phyloP scores from a whole-genome alignment of 2,329 filamentous ascomycete species.

The Parastagonospora avenae region DNA sequence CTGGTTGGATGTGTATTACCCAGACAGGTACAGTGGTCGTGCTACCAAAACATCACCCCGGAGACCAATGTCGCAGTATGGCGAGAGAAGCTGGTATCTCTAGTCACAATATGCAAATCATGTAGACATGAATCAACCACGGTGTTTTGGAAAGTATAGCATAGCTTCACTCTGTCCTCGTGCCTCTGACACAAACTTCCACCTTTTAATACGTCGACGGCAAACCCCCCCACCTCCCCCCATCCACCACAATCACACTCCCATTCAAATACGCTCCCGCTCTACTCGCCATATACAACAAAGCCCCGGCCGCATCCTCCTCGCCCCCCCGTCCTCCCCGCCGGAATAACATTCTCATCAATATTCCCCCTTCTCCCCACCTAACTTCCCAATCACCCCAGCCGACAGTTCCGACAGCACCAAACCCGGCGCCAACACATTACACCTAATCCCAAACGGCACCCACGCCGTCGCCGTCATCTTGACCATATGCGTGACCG shows the following conservation, averaged over 20 bases:
- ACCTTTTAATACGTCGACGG: constrained; percentile 58
- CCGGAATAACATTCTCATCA: constrained; percentile 46
- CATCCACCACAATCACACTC: constrained; percentile 65
- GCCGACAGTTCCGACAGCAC: constrained; percentile 26
- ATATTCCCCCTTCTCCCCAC: background rate
- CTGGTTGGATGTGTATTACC: too few species aligned
- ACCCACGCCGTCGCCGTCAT: constrained; percentile 52
- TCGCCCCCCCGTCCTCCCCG: constrained; percentile 65
- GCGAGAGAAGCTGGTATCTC: too few species aligned
- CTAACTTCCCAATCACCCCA: constrained; percentile 10
- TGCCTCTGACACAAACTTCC: constrained; percentile 11
- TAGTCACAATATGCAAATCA: too few species aligned
- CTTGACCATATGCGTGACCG: constrained; percentile 56
- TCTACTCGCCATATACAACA: constrained; percentile 68
- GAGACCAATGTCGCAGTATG: too few species aligned
- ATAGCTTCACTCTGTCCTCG: too few species aligned
- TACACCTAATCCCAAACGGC: constrained; percentile 53
- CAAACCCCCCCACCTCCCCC: constrained; percentile 63
- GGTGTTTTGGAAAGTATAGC: too few species aligned
- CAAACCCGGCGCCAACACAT: constrained; percentile 56
- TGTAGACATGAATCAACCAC: too few species aligned
- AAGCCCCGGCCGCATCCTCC: constrained; percentile 67
- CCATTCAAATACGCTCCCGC: constrained; percentile 72
- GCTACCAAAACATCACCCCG: too few species aligned
- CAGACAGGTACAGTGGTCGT: too few species aligned